A percentile compares a stretch with the other conserved stretches of the same genome.
Evolutionary conservation across 768 basidiomycete genomes (phyloP).

Genomic region (Scleroderma citrinum): DNA sequence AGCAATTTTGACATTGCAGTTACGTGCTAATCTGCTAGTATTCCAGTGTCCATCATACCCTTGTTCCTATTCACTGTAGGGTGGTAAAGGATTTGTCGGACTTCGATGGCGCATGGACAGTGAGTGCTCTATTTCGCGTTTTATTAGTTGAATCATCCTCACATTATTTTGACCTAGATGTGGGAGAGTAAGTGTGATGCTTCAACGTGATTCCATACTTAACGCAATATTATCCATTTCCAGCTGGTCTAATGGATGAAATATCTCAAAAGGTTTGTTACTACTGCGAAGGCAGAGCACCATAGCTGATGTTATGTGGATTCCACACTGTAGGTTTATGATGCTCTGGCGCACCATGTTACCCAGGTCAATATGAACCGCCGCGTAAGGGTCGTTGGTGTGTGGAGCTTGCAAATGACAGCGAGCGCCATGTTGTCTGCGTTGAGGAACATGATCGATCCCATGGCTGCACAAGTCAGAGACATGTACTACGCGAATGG

Average conservation of each 20-base stretch:
- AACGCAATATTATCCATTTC: slow-evolving; percentile 12
- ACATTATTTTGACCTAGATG: slow-evolving; percentile 44
- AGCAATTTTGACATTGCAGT: neutral
- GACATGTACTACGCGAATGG: slow-evolving; percentile 28
- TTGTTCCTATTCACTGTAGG: slow-evolving; percentile 90
- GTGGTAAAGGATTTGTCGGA: slow-evolving; percentile 78
- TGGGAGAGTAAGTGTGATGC: slow-evolving; percentile 72
- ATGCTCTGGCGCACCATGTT: slow-evolving; percentile 93
- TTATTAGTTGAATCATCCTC: slow-evolving; percentile 9
- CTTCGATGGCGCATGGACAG: slow-evolving; percentile 97
- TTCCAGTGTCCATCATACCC: slow-evolving; percentile 80
- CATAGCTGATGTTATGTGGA: neutral
- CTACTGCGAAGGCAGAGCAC: neutral
- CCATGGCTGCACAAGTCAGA: slow-evolving; percentile 31
- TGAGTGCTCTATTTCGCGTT: slow-evolving; percentile 35
- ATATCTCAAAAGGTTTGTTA: slow-evolving; percentile 71
- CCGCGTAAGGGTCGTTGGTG: slow-evolving; percentile 81
- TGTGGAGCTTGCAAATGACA: slow-evolving; percentile 95
- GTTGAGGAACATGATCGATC: slow-evolving; percentile 72
- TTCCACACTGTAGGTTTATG: slow-evolving; percentile 56
- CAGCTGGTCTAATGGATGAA: slow-evolving; percentile 88
- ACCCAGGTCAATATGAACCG: slow-evolving; percentile 85
- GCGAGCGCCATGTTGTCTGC: slow-evolving; percentile 81
- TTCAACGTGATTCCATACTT: neutral
- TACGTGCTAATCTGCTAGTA: neutral